These are phyloP conservation scores for Zygosaccharomyces pseudobailii DNA, from an alignment of 1,139 yeast genomes.

Conservation along the genomic window DNA sequence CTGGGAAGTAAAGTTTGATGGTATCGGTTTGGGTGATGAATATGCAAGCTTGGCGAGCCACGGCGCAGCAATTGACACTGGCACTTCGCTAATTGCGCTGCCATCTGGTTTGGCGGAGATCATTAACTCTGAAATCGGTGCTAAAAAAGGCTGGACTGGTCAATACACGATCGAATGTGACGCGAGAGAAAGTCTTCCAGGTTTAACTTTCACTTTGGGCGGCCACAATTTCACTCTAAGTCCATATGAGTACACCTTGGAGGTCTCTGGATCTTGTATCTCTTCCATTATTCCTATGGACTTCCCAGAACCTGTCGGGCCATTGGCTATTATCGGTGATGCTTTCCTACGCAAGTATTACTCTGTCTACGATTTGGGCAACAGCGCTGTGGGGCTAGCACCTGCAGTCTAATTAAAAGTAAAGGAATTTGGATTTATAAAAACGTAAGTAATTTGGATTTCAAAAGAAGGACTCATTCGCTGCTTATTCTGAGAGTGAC, in stretches of 20 bases:
- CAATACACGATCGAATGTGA: conserved; percentile 92
- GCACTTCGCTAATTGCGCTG: conserved; percentile 90
- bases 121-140: conserved; percentile 91
- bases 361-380: conserved; percentile 85
- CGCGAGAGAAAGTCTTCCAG: conserved; percentile 77
- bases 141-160: conserved; percentile 94
- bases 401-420: conserved; percentile 42
- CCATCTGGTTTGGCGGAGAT: conserved; percentile 95
- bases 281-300: conserved; percentile 97
- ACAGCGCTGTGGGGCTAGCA: conserved; percentile 92
- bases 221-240: conserved; percentile 88
- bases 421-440: not conserved
- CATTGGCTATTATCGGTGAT: conserved; percentile 92
- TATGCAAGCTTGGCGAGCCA: conserved; percentile 73
- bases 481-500: not conserved
- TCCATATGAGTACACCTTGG: conserved; percentile 88
- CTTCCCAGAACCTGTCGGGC: conserved; percentile 95
- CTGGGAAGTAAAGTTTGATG: conserved; percentile 95
- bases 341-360: conserved; percentile 94
- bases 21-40: conserved; percentile 87
- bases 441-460: not conserved
- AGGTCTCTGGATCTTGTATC: conserved; percentile 89
- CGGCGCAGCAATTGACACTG: conserved; percentile 98
- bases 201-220: conserved; percentile 78
- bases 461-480: not conserved